Percentiles rank a stretch among this genome's conserved stretches.
Conservation (phyloP, 208 protist genomes). For the Phytomonas sp. region DNA sequence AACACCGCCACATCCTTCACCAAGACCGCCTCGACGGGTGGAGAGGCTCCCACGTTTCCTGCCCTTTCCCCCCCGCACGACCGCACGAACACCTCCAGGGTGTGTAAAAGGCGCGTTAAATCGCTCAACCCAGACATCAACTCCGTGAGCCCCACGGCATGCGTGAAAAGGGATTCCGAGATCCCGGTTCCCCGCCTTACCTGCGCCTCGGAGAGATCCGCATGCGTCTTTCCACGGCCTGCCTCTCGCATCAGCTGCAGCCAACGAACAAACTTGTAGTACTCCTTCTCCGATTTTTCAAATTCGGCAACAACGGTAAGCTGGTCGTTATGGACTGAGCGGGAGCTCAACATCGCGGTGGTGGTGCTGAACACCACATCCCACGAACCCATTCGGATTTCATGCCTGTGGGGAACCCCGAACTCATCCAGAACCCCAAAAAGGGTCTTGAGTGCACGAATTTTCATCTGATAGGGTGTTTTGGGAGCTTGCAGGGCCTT, state of each 20-base stretch:
- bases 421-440: slow-evolving; percentile 62
- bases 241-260: slow-evolving; percentile 81
- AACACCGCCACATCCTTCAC: slow-evolving; percentile 20
- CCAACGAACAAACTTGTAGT: slow-evolving; percentile 77
- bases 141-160: slow-evolving; percentile 25
- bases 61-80: slow-evolving; percentile 15
- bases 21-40: neutral
- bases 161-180: slow-evolving; percentile 62
- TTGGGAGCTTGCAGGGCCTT: slow-evolving; percentile 69
- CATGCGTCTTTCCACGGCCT: slow-evolving; percentile 53
- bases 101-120: slow-evolving; percentile 27
- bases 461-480: slow-evolving; percentile 72
- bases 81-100: slow-evolving; percentile 26
- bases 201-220: slow-evolving; percentile 82
- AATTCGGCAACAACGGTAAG: slow-evolving; percentile 11
- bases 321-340: slow-evolving; percentile 28
- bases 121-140: slow-evolving; percentile 27
- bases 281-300: slow-evolving; percentile 28
- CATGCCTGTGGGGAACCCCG: slow-evolving; percentile 76
- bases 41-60: neutral
- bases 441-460: slow-evolving; percentile 82
- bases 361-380: slow-evolving; percentile 62
- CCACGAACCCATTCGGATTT: slow-evolving; percentile 43
- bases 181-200: slow-evolving; percentile 60
- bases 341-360: slow-evolving; percentile 47